Percentiles rank a stretch among this genome's conserved stretches.
phyloP scores from a whole-genome alignment of 768 basidiomycete genomes.

The Lactarius evosmus region DNA sequence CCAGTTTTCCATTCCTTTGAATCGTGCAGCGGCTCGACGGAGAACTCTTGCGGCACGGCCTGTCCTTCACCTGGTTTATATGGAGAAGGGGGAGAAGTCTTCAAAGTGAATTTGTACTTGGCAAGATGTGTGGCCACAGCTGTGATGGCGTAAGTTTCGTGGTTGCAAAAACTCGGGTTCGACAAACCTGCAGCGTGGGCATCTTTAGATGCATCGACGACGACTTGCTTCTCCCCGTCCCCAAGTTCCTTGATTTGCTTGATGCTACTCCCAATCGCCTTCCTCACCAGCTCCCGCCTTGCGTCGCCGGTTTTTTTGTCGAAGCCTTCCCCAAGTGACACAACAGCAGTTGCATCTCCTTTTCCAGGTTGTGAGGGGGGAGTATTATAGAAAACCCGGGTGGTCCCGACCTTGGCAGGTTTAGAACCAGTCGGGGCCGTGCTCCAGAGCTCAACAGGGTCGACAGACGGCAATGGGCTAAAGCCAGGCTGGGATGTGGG shows the following conservation, averaged over 20 bases:
- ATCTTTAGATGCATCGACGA: slow-evolving; percentile 61
- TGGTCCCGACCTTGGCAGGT: slow-evolving; percentile 57
- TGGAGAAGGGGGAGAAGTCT: slow-evolving; percentile 63
- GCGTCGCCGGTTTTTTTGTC: slow-evolving; percentile 41
- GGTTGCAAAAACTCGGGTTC: background rate
- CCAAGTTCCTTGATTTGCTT: slow-evolving; percentile 60
- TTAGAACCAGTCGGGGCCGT: slow-evolving; percentile 43
- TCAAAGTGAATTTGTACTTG: slow-evolving; percentile 71
- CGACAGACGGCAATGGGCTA: slow-evolving; percentile 37
- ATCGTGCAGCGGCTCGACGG: slow-evolving; percentile 43
- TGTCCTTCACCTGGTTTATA: slow-evolving; percentile 62
- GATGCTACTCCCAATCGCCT: slow-evolving; percentile 68
- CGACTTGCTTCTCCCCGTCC: slow-evolving; percentile 57
- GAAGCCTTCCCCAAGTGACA: slow-evolving; percentile 58
- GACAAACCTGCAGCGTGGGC: slow-evolving; percentile 73
- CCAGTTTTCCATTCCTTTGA: slow-evolving; percentile 72
- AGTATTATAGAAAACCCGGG: slow-evolving; percentile 61
- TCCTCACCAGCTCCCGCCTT: slow-evolving; percentile 65
- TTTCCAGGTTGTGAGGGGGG: slow-evolving; percentile 35
- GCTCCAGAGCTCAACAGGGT: slow-evolving; percentile 52
- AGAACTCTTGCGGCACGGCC: slow-evolving; percentile 48
- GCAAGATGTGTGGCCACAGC: slow-evolving; percentile 80
- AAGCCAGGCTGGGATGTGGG: slow-evolving; percentile 38
- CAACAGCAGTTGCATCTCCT: slow-evolving; percentile 48
- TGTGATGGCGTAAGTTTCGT: slow-evolving; percentile 31